A percentile compares a stretch with the other conserved stretches of the same genome.
Conservation (phyloP, 108 stramenopile species). For the Nitzschia sp. region DNA sequence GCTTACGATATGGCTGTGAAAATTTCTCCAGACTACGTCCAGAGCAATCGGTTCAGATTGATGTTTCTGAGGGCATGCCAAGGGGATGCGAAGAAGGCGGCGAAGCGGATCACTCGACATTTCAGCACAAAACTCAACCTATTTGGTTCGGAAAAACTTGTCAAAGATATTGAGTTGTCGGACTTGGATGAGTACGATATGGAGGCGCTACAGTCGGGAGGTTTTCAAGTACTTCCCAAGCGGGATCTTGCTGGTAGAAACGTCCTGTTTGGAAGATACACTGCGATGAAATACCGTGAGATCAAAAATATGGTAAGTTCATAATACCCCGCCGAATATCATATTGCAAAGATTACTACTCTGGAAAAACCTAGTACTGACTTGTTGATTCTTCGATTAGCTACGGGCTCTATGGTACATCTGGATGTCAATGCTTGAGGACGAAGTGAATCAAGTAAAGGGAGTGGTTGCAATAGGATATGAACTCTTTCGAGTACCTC, state of each 20-base stretch:
- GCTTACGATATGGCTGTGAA: conserved; percentile 2
- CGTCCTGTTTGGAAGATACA: background rate
- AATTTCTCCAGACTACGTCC: conserved; percentile 7
- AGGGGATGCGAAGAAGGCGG: conserved; percentile 23
- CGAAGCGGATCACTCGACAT: conserved; percentile 17
- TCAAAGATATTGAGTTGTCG: conserved; percentile 1
- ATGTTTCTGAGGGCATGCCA: conserved; percentile 40
- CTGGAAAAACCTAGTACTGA: background rate
- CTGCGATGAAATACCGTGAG: background rate
- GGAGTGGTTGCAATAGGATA: conserved; percentile 3
- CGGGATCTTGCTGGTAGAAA: conserved; percentile 10
- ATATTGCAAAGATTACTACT: background rate
- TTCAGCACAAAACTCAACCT: conserved; percentile 31
- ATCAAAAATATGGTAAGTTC: conserved; percentile 7
- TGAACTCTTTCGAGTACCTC: conserved; percentile 5
- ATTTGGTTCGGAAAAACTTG: conserved; percentile 34
- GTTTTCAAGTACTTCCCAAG: background rate
- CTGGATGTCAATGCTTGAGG: conserved; percentile 14
- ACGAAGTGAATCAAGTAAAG: background rate
- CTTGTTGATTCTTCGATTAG: background rate
- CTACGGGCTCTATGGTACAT: conserved; percentile 11
- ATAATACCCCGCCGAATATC: no score
- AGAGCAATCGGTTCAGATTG: conserved; percentile 12
- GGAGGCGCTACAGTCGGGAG: conserved; percentile 1
- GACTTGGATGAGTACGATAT: conserved; percentile 12